Evolutionary conservation across 148 eudicot species (phyloP), one percentile per base, ranked within the genome.

Genomic region (Nepenthes gracilis): DNA sequence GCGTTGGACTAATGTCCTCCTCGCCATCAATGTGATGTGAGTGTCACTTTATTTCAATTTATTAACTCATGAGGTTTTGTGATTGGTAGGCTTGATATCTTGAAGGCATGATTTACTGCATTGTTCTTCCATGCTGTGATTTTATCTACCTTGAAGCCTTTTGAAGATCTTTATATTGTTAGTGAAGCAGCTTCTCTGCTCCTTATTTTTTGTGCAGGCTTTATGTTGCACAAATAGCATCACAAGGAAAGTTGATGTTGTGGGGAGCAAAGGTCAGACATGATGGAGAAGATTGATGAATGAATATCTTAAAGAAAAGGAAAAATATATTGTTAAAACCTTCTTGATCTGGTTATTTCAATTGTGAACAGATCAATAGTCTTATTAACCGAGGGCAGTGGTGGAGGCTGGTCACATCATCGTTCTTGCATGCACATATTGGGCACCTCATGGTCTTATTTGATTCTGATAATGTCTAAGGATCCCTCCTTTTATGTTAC

Each of bases 211-310:
- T 58, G n/a, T 71, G 59, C 79, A 89, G 97, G 73, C 77, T 80
- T 54, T 89, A 72, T 70, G 53, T 82, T 56, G 86, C 83, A 54
- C 90, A 86, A 67, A 6, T 72, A 23, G 77, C 79, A 47, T 72
- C 97, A 60, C 71, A 80, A 62, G 97, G 94, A 48, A 78, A 75
- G 64, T 70, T 86, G 52, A 66, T 90, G 73, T 55, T 71, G 48
- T 80, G 82, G 94, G 97, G 97, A 60, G 90, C 97, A 49, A 90
- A 90, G 94, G 94, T 90, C 61, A 74, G 90, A 70, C 54, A 58
- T 43, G 47, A 43, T 33, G 47, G 57, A 36, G 12, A 59, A 36
- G 58, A 60, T 15, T 55, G 14, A 32, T 58, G 40, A 33, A 55
- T 62, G 2, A 34, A 15, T 53, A 14, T 6, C n/a, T 15, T 58